Evolutionary conservation across 768 basidiomycete genomes (phyloP), one percentile per base, ranked within the genome.

Genomic region (Mrakia gelida): DNA sequence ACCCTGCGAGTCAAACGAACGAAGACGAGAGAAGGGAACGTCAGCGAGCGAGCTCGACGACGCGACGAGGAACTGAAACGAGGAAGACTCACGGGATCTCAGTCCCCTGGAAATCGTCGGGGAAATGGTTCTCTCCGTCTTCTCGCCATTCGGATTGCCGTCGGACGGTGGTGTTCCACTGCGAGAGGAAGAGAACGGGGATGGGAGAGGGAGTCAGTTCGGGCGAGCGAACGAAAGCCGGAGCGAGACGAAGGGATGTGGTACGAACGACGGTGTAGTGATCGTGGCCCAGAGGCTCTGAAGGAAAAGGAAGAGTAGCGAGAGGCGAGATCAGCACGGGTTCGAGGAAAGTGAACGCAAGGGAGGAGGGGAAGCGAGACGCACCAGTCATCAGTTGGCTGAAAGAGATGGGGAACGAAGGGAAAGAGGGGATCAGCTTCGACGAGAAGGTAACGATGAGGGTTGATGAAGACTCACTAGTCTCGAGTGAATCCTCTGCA

Each of bases 91-190:
- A 73, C 73, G 73, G 73, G 49, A 73, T 73, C 54, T 59, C 61
- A 26, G 54, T 59, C 10, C 73, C 73, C 21, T 73, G 73, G 73
- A 73, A 73, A 15, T 73, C 73, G 9, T 73, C 73, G 7, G 73
- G 73, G 73, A 73, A 56, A 54, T 59, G 49, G 26, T 56, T 54
- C 10, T 54, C 45, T 32, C 73, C 73, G 23, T 62, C 61, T 26
- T 32, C 73, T 18, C 73, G 73, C 73, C 73, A 73, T 4, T 56
- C 54, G 18, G 45, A 32, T 56, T 73, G 56, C 2, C 34, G 54
- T 18, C 61, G 56, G 32, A 73, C 54, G 32, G 73, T 73, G 61
- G 32, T 30, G 61, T 73, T 73, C 73, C 73, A 73, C 73, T 73
- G 59, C 21, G 30, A 43, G 41, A 21, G 54, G 26, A n/a, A 18